Percentiles rank a stretch among this genome's conserved stretches.
phyloP scores from a whole-genome alignment of 257 asterid genomes.

The Solanum bukasovii region DNA sequence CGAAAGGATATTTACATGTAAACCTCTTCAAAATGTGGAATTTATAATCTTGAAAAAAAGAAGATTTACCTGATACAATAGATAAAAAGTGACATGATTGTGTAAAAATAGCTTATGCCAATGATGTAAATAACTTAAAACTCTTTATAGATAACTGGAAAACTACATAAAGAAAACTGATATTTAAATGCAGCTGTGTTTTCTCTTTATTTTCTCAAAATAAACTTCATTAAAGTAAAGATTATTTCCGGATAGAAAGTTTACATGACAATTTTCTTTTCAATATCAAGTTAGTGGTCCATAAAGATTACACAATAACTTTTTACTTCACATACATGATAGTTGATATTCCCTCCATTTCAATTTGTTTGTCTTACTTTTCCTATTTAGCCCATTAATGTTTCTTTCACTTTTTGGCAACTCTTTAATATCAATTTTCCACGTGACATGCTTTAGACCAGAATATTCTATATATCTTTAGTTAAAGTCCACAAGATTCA shows the following conservation, averaged over 20 bases:
- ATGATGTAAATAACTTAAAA: background rate
- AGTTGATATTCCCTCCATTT: background rate
- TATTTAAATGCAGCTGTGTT: slow-evolving; percentile 19
- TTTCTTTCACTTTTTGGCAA: background rate
- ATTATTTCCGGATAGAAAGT: slow-evolving; percentile 15
- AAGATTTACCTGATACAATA: background rate
- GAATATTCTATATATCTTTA: background rate
- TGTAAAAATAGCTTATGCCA: background rate
- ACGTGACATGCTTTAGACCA: background rate
- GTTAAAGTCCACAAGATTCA: background rate
- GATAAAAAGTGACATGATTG: background rate
- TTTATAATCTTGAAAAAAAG: background rate
- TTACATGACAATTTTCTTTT: background rate
- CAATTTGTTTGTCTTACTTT: background rate
- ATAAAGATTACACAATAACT: background rate
- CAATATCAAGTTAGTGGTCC: background rate
- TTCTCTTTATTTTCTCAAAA: slow-evolving; percentile 15
- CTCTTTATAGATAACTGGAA: background rate
- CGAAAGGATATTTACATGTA: background rate
- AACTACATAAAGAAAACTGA: background rate
- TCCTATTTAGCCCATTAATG: fast-evolving
- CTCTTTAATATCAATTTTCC: background rate
- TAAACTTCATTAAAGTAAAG: slow-evolving; percentile 20
- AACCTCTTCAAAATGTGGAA: background rate
- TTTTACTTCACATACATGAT: slow-evolving; percentile 38